These are phyloP conservation scores for Glomus cerebriforme DNA, from an alignment of 192 early-diverging fungal species.

Conservation along the genomic window DNA sequence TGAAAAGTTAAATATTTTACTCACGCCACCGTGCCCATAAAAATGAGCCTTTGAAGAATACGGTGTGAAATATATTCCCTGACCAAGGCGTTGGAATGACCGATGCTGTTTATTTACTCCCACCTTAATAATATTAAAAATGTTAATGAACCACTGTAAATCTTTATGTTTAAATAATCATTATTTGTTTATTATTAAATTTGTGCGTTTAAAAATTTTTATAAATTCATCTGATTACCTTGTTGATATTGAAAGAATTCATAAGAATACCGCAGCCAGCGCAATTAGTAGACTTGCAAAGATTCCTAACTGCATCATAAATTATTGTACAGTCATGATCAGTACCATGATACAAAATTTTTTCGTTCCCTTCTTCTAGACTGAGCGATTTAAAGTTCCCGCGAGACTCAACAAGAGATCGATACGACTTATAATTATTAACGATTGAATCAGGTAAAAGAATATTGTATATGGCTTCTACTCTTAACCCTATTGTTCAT, in stretches of 20 bases:
- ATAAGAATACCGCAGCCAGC: slow-evolving; percentile 29
- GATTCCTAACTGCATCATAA: background rate
- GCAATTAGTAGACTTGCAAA: slow-evolving; percentile 4
- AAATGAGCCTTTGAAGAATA: slow-evolving; percentile 24
- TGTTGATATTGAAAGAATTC: slow-evolving; percentile 19
- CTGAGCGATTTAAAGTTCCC: background rate
- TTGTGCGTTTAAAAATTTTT: too few relatives aligned
- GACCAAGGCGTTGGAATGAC: slow-evolving; percentile 20
- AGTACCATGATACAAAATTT: slow-evolving; percentile 26
- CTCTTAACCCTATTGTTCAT: background rate
- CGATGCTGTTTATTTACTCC: slow-evolving; percentile 8
- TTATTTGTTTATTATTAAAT: too few relatives aligned
- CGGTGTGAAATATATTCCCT: slow-evolving; percentile 28
- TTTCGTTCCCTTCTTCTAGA: slow-evolving; percentile 13
- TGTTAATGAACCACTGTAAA: background rate
- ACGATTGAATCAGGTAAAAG: background rate
- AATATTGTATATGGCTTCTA: slow-evolving; percentile 20
- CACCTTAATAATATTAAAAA: background rate
- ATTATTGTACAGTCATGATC: slow-evolving; percentile 15
- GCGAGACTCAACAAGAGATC: background rate
- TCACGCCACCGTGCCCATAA: slow-evolving; percentile 27
- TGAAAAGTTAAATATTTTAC: background rate
- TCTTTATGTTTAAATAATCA: too few relatives aligned
- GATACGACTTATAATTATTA: slow-evolving; percentile 8
- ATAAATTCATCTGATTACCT: background rate